Evolutionary conservation across 352 stramenopile species (phyloP), one percentile per base, ranked within the genome.

Genomic region (Phytophthora kernoviae): DNA sequence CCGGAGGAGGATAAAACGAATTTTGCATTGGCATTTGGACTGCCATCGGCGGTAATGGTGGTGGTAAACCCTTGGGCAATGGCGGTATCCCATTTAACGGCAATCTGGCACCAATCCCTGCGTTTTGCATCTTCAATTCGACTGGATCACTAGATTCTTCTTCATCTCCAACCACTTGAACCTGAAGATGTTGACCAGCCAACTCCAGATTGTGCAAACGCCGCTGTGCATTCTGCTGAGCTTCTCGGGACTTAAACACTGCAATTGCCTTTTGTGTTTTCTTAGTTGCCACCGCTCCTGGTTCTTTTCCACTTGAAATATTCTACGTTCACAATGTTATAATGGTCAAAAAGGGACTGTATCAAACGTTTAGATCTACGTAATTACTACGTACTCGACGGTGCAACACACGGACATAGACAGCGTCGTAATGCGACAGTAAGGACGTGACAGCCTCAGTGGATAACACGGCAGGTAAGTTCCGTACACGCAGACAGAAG

Each of bases 391-490:
- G 40, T 58, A 79, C 74, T 53, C 54, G 68, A 27, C 54, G 66
- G 11, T 70, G 63, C 20, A 84, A 59, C 4, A 90, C 62, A 33
- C 70, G 73, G 44, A 91, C 78, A 14, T 58, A 41, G 2, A 45
- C 60, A 10, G 85, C 79, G 2, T 81, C 85, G 39, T 89, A 90
- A 52, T 90, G 81, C 4, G 40, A 47, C 40, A 94, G 66, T 18
- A 94, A 71, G 24, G 79, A 67, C 15, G 71, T 68, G 17, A 93
- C 74, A 8, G 83, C 79, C 5, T 87, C 68, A 1, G 52, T 48
- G 15, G 85, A 90, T 45, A 94, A 48, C 33, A 71, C 77, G 11
- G 62, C 47, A 18, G 85, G 83, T 8, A 94, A 58, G 57, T 89
- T 86, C 36, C 71, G 68, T 15, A 93, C 73, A 26, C 83, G 80